Evolutionary conservation across 768 basidiomycete genomes (phyloP), one percentile per base, ranked within the genome.

Genomic region (Lentinula aciculospora): DNA sequence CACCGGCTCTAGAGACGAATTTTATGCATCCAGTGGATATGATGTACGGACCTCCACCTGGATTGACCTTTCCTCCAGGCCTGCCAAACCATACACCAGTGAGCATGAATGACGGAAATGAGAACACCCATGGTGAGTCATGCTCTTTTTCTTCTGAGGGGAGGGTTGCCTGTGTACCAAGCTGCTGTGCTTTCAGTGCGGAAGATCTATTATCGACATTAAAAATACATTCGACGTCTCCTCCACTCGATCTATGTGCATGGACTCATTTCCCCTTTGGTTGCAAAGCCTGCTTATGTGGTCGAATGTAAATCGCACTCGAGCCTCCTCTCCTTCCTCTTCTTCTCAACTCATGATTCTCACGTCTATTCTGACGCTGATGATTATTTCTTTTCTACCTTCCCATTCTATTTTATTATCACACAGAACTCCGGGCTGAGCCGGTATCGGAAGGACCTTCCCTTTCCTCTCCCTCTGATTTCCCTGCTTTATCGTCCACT

Each of bases 151-250:
- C 74, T 69, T 71, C 72, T 73, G 69, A 82, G 85, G 86, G 86
- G 88, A 87, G 85, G 88, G 86, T 82, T 86, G 86, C 78, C 85
- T 83, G 81, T 81, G 85, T 91, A 89, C 88, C 89, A 80, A 90
- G 87, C 75, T 60, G 73, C 86, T 86, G 84, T 88, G 78, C 88
- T 87, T 89, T 88, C 86, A 90, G 88, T 88, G 84, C 87, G 86
- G 85, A 86, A 85, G 81, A 75, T 82, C 76, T 82, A 82, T 74
- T 77, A 84, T 81, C 85, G 81, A 69, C 81, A 80, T 76, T 89
- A 48, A 56, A 45, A 78, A 89, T 76, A 62, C 67, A 73, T 72
- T 73, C 63, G 36, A 36, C 51, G 36, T 71, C 71, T 68, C 70
- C 71, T 69, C 61, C 63, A 62, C 69, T 67, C 68, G 68, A 63